Evolutionary conservation across 352 stramenopile genomes (phyloP).

Genomic region (Phytophthora vignae): DNA sequence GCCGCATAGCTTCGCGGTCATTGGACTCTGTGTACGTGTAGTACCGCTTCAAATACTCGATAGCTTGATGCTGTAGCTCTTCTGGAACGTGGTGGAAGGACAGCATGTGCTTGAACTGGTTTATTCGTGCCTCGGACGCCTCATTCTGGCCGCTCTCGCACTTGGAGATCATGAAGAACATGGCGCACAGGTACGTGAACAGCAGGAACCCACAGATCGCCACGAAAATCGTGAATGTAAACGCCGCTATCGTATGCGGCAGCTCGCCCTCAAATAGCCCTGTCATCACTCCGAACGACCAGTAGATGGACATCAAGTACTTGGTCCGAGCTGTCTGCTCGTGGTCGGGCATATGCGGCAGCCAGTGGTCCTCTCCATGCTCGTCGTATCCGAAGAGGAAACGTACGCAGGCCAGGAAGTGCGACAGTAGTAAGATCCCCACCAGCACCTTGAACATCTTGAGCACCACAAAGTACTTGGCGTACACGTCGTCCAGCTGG

Average conservation of each 20-base stretch:
- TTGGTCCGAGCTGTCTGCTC: constrained; percentile 34
- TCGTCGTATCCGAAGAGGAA: constrained; percentile 65
- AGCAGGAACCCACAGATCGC: constrained; percentile 69
- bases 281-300: constrained; percentile 67
- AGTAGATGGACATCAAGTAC: constrained; percentile 74
- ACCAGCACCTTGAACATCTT: constrained; percentile 78
- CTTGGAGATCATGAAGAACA: constrained; percentile 84
- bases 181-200: constrained; percentile 76
- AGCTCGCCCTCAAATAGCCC: constrained; percentile 74
- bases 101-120: constrained; percentile 77
- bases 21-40: constrained; percentile 75
- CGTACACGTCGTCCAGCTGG: constrained; percentile 66
- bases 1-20: constrained; percentile 63
- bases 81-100: constrained; percentile 71
- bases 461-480: constrained; percentile 60
- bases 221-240: constrained; percentile 74
- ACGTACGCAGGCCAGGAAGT: constrained; percentile 66
- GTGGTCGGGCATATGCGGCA: constrained; percentile 34
- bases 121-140: constrained; percentile 66
- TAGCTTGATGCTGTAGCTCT: constrained; percentile 51
- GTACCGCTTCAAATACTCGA: constrained; percentile 68
- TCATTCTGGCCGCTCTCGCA: constrained; percentile 61
- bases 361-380: constrained; percentile 57
- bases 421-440: constrained; percentile 54
- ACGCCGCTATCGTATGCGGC: constrained; percentile 52